Percentiles rank a stretch among this genome's conserved stretches.
These are phyloP conservation scores for Cryphonectria naterciae DNA, from an alignment of 2,329 filamentous ascomycete species.

Conservation along the genomic window DNA sequence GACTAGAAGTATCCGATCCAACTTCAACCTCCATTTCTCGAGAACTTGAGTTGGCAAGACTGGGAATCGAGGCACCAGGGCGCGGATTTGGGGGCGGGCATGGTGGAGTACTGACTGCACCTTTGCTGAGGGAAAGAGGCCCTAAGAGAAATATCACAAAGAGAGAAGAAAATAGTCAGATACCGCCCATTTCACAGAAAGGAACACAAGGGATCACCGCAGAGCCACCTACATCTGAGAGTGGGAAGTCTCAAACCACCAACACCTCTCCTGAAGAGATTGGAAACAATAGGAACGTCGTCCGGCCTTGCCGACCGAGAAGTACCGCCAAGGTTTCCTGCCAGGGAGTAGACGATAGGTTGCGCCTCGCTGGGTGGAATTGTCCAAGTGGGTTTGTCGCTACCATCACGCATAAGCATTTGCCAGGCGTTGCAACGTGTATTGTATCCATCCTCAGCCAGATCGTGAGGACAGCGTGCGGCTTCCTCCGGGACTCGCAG, in stretches of 20 bases:
- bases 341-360: background rate
- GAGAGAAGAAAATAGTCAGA: background rate
- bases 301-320: background rate
- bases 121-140: background rate
- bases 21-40: conserved; percentile 29
- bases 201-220: background rate
- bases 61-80: conserved; percentile 1
- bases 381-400: background rate
- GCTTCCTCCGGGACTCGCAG: background rate
- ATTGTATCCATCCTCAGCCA: background rate
- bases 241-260: conserved; percentile 18
- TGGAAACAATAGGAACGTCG: background rate
- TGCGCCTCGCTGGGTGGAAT: background rate
- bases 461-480: background rate
- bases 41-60: conserved; percentile 11
- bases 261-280: conserved; percentile 8
- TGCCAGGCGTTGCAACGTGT: background rate
- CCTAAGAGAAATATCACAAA: conserved; percentile 8
- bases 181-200: background rate
- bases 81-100: conserved; percentile 6
- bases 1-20: conserved; percentile 44
- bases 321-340: background rate
- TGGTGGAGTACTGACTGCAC: background rate
- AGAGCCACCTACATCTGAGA: conserved; percentile 18
- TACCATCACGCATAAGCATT: background rate